Conservation (phyloP, 345 rosid genomes). For the Eucalyptus rudis region DNA sequence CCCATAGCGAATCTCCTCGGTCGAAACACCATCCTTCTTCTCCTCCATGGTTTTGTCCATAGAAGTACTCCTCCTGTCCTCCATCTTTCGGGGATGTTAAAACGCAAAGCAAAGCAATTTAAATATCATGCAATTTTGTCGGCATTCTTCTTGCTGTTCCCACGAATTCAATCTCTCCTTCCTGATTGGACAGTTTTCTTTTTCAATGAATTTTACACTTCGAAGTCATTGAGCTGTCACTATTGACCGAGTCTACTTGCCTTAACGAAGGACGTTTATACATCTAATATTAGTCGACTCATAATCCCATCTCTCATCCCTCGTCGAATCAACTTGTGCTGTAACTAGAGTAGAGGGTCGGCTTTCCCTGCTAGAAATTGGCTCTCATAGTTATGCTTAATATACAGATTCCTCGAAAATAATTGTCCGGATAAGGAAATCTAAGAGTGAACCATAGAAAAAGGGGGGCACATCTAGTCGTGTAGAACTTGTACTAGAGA, state of each 20-base stretch:
- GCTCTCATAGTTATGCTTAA: background rate
- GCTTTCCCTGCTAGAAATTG: background rate
- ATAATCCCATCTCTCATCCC: background rate
- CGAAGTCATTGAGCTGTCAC: background rate
- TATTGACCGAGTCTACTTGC: background rate
- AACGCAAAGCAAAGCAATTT: background rate
- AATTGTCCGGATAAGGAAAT: background rate
- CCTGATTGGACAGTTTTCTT: background rate
- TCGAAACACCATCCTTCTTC: background rate
- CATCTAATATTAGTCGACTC: background rate
- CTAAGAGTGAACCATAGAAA: background rate
- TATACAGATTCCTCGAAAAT: background rate
- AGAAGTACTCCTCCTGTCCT: background rate
- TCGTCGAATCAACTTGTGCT: background rate
- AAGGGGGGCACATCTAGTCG: background rate
- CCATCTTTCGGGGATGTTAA: background rate
- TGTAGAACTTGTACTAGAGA: background rate
- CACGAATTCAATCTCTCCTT: background rate
- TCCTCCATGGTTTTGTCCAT: background rate
- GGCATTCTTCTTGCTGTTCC: background rate
- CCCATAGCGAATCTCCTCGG: background rate
- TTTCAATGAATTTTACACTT: background rate
- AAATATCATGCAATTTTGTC: rapidly evolving
- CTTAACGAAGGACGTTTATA: background rate
- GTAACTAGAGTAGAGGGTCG: background rate